Evolutionary conservation across 805 yeast species (phyloP), one percentile per base, ranked within the genome.

Genomic region (Clavispora carvajalis): DNA sequence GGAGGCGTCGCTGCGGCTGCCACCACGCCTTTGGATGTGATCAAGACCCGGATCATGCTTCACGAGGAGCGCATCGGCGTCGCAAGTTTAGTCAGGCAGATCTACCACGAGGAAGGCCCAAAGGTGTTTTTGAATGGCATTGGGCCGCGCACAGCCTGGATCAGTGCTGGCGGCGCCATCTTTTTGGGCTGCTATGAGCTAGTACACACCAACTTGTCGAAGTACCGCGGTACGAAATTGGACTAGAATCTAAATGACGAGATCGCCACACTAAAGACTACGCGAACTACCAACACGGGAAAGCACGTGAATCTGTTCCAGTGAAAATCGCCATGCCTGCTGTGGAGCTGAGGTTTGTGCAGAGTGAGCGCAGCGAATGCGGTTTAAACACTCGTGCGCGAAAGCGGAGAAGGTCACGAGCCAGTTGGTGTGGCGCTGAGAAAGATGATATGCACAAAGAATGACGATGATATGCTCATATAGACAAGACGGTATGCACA

Each of bases 101-200:
- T 90, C 36, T 60, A 72, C n/a, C 58, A 55, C 16, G 89, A 85
- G 41, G 96, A 89, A 58, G 97, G 97, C 0, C 64, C 69, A 30
- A 50, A 58, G 7, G 88, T 84, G 1, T 88, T 93, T 49, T 76
- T 79, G 57, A 76, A 76, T 36, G 99, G 99, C 11, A 73, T 91
- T 21, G 97, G 95, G 0, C 98, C 99, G 4, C 74, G 99, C 59
- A 90, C 97, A 0, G 72, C 85, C 78, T 93, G 99, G 99, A 91
- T 93, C 42, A 82, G 95, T 65, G 93, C 95, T 4, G 99, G 99
- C 16, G 99, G 99, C 22, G 96, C 98, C 13, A 89, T 95, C 13
- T 93, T 95, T 67, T 69, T 93, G 41, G 99, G 99, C 4, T 86
- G 87, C 40, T 93, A 93, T 57, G 99, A 95, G 62, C 61, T 81